Evolutionary conservation across 192 early-diverging fungal species (phyloP), one percentile per base, ranked within the genome.

Genomic region (Dissophora globulifera): DNA sequence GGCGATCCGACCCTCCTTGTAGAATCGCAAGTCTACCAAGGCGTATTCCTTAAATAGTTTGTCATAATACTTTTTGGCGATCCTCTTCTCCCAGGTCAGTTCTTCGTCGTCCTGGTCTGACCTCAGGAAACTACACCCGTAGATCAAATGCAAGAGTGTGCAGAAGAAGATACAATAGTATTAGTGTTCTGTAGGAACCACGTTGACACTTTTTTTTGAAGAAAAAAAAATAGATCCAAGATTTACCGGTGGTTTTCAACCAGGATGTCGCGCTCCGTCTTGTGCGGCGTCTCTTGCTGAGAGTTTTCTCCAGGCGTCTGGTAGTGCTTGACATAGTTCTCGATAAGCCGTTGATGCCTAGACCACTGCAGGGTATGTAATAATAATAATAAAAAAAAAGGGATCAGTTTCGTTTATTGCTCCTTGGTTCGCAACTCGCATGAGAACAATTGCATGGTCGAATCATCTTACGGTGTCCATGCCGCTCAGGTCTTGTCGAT

Each of bases 51-150:
- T 94, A 71, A 93, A 95, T 2, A 95, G 86, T 67, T 85, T 85
- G 62, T 93, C 90, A 61, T 95, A 93, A 64, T 95, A 94, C 57
- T 93, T 91, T 67, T 93, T 92, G 19, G 94, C 93, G 16, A 94
- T 55, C 7, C 93, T 74, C 50, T 89, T 66, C 52, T 93, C 93
- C 93, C 93, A 95, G 1, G 78, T 52, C 48, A 74, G 53, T 4
- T 72, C 78, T 2, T 69, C 38, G n/a, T 84, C 79, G 17, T 82
- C 85, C 0, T 88, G 55, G n/a, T 82, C 86, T 13, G 58, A 35
- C 46, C 90, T 67, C 16, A 93, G 68, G 64, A 92, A 93, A 59
- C 88, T 91, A n/a, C n/a, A n/a, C n/a, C n/a, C n/a, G n/a, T n/a
- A n/a, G n/a, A n/a, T n/a, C n/a, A n/a, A n/a, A n/a, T n/a, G n/a